These are phyloP conservation scores for Sutorius australiensis DNA, from an alignment of 768 basidiomycete genomes.

Conservation along the genomic window DNA sequence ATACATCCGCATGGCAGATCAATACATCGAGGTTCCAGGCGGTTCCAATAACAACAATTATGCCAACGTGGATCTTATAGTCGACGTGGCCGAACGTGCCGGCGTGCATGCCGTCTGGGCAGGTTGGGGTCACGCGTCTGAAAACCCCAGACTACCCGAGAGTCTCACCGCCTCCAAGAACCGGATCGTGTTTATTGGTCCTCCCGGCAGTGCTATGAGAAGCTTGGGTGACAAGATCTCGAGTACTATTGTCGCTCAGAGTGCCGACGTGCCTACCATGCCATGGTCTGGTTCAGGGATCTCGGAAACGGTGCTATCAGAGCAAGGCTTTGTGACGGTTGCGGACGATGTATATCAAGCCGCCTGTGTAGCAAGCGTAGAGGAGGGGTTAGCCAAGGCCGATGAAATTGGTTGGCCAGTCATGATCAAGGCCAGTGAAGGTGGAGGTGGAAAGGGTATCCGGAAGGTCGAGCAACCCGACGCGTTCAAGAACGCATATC, in stretches of 20 bases:
- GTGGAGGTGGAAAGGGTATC: conserved; percentile 99
- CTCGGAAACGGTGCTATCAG: conserved; percentile 76
- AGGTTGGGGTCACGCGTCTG: conserved; percentile 99
- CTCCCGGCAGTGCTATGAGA: conserved; percentile 97
- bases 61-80: conserved; percentile 98
- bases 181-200: conserved; percentile 99
- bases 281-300: conserved; percentile 98
- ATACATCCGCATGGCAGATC: conserved; percentile 99
- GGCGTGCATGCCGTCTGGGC: conserved; percentile 99
- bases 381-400: conserved; percentile 80
- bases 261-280: conserved; percentile 96
- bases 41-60: conserved; percentile 99
- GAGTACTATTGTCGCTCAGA: conserved; percentile 97
- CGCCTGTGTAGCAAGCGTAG: conserved; percentile 86
- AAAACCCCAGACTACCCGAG: conserved; percentile 96
- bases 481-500: conserved; percentile 89
- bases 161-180: conserved; percentile 86
- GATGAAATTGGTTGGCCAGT: conserved; percentile 93
- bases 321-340: conserved; percentile 91
- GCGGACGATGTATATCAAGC: conserved; percentile 82
- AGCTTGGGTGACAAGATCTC: conserved; percentile 99
- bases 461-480: conserved; percentile 86
- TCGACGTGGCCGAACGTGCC: conserved; percentile 94
- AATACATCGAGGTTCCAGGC: conserved; percentile 97
- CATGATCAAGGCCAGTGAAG: conserved; percentile 99